Evolutionary conservation across 2,329 filamentous ascomycete species (phyloP), one percentile per base, ranked within the genome.

Genomic region (Macrophomina pseudophaseolina): DNA sequence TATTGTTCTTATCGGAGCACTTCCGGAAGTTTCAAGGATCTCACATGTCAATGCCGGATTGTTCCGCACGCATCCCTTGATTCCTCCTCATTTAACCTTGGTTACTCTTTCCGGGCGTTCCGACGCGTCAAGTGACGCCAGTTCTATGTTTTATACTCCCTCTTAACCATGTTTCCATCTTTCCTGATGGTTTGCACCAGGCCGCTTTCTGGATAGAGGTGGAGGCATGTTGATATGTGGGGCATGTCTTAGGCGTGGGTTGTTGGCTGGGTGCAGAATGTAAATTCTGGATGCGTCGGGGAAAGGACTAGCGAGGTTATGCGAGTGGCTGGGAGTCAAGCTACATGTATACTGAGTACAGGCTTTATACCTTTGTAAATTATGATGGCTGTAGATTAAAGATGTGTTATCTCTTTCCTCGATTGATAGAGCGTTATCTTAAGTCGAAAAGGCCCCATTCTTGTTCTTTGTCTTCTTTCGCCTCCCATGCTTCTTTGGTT

Each of bases 21-120:
- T 16, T 49, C 58, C 58, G 58, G 58, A 35, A 49, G 38, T 5
- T 16, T 35, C 30, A 48, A 16, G 18, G 18, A 54, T 49, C 12
- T 62, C 58, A 62, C 58, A 62, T 62, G 58, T 23, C 42, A 62
- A 28, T 11, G 18, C 3, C 58, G 58, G 42, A n/a, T 12, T 16
- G 8, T 48, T 9, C 58, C 58, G 32, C 30, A 16, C 14, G 5
- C 6, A 32, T 18, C 56, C 56, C 44, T 48, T 62, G 58, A 6
- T 49, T 62, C 58, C 58, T 6, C 16, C 32, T 16, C 16, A 30
- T 32, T 38, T 14, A 48, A n/a, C 9, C 3, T 38, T 12, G n/a
- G 4, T 35, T 32, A 8, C 14, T 16, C 8, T 48, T 38, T 49
- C 42, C 44, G 58, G 44, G 11, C 18, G n/a, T 16, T 1, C 58